phyloP scores from a whole-genome alignment of 1,284 basidiomycete genomes.

The Fereydounia khargensis region DNA sequence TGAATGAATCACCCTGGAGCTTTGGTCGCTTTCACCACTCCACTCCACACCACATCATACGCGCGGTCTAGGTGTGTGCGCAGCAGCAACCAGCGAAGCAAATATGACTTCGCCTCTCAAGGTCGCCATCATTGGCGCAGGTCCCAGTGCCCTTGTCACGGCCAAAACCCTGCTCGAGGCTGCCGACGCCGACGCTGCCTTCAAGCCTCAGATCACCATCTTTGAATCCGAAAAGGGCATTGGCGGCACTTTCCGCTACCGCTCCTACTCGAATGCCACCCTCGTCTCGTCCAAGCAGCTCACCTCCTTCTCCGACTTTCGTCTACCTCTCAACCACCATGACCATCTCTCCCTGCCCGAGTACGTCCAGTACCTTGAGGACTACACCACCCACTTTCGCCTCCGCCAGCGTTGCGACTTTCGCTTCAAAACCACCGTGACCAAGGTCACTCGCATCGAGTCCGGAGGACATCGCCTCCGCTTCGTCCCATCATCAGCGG shows the following conservation, averaged over 20 bases:
- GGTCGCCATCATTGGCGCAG: conserved; percentile 55
- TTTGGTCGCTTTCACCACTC: too few species aligned
- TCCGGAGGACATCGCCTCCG: conserved; percentile 20
- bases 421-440: conserved; percentile 20
- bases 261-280: conserved; percentile 62
- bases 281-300: conserved; percentile 67
- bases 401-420: conserved; percentile 53
- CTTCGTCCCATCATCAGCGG: conserved; percentile 3
- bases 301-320: conserved; percentile 68
- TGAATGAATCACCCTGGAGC: too few species aligned
- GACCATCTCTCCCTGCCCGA: conserved; percentile 66
- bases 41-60: background rate
- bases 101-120: too few species aligned
- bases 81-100: too few species aligned
- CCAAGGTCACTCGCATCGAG: conserved; percentile 22
- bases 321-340: conserved; percentile 62
- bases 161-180: conserved; percentile 63
- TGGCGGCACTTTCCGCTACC: conserved; percentile 65
- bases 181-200: conserved; percentile 16
- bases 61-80: too few species aligned
- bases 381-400: conserved; percentile 63
- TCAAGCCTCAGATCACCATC: conserved; percentile 61
- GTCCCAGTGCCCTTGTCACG: conserved; percentile 66
- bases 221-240: conserved; percentile 66
- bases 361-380: conserved; percentile 66